Base-by-base conservation (phyloP, 257 asterid species). In the Nicotiana tomentosiformis region DNA sequence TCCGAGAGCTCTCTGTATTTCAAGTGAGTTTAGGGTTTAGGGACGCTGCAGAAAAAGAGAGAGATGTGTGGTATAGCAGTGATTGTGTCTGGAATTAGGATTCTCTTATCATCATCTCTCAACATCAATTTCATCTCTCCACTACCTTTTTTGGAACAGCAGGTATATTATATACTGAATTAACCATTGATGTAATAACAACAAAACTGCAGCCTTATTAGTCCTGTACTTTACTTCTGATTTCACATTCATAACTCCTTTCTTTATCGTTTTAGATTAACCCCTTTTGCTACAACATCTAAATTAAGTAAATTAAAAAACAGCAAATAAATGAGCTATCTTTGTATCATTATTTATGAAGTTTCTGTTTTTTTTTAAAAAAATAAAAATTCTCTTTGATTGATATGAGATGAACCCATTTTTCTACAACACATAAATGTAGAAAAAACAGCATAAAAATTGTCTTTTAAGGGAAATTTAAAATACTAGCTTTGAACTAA, bases 51-150 rank as follows among this genome's bases (percentile, higher is more conserved):
- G 65, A 85, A 30, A 74, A 72, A 74, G 83, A n/a, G 30, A 86
- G 86, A 82, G 81, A 96, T 96, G 99, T 94, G 99, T 85, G 99
- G 99, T 26, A 96, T 94, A 72, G 96, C 98, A 10, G 84, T 96
- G 80, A 80, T 96, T 61, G 72, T 91, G 43, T 90, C 91, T 77
- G 99, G 99, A 83, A 86, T 96, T 86, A 85, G 85, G 80, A 85
- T 94, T 46, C 87, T 90, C 60, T 80, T 91, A 37, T 90, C 93
- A 33, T 90, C 93, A 9, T 33, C 69, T 79, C 37, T 92, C 37
- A 9, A 89, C 53, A 89, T 90, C 35, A 79, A 89, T 84, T 85
- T 72, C 83, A 33, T 83, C 56, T 82, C 88, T 83, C 89, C 88
- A 77, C 39, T 83, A 26, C 84, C 93, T 88, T 87, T 82, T 61